A percentile compares a stretch with the other conserved stretches of the same genome.
phyloP scores from a whole-genome alignment of 345 rosid genomes.

The Cardamine occulta region DNA sequence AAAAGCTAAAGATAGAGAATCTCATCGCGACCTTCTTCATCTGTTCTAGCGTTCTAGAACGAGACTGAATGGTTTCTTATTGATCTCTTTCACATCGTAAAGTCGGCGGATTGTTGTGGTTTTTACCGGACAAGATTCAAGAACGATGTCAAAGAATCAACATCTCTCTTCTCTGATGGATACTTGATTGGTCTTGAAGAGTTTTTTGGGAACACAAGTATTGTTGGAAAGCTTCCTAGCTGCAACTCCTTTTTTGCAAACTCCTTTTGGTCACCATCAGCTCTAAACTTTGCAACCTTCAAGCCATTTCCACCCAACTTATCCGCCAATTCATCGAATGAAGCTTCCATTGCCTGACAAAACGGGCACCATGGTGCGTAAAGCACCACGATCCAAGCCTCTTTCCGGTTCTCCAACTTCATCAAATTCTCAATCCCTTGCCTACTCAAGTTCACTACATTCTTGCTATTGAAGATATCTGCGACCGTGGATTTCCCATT shows the following conservation, averaged over 20 bases:
- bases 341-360: constrained; percentile 88
- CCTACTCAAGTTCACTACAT: constrained; percentile 68
- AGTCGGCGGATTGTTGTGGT: constrained; percentile 11
- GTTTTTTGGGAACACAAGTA: constrained; percentile 82
- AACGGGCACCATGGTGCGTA: constrained; percentile 98
- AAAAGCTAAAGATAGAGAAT: background rate
- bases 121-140: constrained; percentile 73
- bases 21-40: constrained; percentile 3
- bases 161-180: constrained; percentile 89
- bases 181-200: constrained; percentile 79
- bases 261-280: constrained; percentile 86
- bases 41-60: constrained; percentile 43
- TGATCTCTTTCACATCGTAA: background rate
- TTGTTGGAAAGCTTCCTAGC: constrained; percentile 86
- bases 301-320: constrained; percentile 62
- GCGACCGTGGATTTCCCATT: constrained; percentile 33
- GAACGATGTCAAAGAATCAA: constrained; percentile 82
- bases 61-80: constrained; percentile 5
- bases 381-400: constrained; percentile 87
- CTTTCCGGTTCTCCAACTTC: constrained; percentile 66
- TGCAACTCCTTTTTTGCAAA: constrained; percentile 74
- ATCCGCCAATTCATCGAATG: constrained; percentile 75
- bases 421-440: constrained; percentile 79
- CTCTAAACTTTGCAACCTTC: constrained; percentile 89
- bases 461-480: constrained; percentile 71